A percentile compares a stretch with the other conserved stretches of the same genome.
These are phyloP conservation scores for Aureobasidium sp. DNA, from an alignment of 2,329 filamentous ascomycete species.

Conservation along the genomic window DNA sequence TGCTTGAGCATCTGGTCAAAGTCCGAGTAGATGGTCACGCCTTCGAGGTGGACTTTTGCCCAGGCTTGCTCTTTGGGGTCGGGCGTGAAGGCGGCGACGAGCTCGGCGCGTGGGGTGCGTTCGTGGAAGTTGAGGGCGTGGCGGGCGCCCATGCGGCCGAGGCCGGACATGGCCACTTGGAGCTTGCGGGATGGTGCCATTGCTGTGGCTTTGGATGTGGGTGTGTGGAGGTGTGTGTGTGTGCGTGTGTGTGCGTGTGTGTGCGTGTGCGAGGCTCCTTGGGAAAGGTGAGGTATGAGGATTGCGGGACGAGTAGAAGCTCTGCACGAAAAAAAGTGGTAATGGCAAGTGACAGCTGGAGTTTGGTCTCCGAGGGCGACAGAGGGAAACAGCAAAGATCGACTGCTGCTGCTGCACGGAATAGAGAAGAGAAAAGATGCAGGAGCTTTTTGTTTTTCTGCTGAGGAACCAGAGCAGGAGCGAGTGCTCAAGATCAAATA, in stretches of 20 bases:
- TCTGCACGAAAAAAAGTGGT: conserved; percentile 51
- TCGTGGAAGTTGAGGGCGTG: conserved; percentile 44
- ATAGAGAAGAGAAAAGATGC: neutral
- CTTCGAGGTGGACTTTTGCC: conserved; percentile 46
- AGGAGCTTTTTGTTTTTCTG: neutral
- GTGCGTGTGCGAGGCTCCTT: too few relatives aligned
- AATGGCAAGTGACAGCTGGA: conserved; percentile 51
- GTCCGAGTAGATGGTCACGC: conserved; percentile 47
- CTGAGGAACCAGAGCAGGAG: neutral
- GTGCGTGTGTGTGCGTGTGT: too few relatives aligned
- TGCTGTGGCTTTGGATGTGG: neutral
- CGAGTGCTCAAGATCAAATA: neutral
- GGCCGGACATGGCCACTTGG: conserved; percentile 39
- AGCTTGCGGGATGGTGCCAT: conserved; percentile 35
- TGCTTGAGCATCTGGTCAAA: conserved; percentile 53
- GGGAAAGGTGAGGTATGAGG: too few relatives aligned
- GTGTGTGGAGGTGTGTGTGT: neutral
- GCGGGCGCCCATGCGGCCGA: conserved; percentile 45
- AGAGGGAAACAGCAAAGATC: too few relatives aligned
- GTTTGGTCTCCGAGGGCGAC: too few relatives aligned
- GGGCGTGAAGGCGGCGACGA: conserved; percentile 43
- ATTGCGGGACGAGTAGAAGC: too few relatives aligned
- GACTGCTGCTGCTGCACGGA: too few relatives aligned
- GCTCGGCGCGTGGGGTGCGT: conserved; percentile 39
- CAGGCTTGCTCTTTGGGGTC: conserved; percentile 39